A percentile compares a stretch with the other conserved stretches of the same genome.
phyloP scores from a whole-genome alignment of 2,329 filamentous ascomycete genomes.

The Alternaria ventricosa region DNA sequence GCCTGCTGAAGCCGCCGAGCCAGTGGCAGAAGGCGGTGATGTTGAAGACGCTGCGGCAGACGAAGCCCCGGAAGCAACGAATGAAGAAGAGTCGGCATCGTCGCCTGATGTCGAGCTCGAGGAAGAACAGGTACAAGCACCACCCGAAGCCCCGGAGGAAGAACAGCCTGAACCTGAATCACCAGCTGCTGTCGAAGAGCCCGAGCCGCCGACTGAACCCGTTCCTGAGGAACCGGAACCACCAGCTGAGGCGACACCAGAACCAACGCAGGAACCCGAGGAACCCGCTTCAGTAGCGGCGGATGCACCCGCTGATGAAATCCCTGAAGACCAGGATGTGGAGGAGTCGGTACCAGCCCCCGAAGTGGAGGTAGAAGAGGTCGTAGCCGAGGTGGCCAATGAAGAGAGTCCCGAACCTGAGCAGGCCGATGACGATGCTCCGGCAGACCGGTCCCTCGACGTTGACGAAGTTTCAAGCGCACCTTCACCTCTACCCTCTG shows the following conservation, averaged over 20 bases:
- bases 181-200: background rate
- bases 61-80: background rate
- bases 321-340: background rate
- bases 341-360: background rate
- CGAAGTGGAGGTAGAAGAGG: background rate
- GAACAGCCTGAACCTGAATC: background rate
- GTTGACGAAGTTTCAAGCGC: background rate
- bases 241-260: background rate
- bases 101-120: background rate
- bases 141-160: background rate
- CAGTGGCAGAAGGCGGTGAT: background rate
- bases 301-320: background rate
- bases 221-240: background rate
- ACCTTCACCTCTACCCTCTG: background rate
- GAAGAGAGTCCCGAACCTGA: background rate
- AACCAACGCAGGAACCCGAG: background rate
- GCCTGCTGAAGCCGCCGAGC: background rate
- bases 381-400: background rate
- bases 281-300: background rate
- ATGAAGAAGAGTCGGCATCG: background rate
- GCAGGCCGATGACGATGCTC: background rate
- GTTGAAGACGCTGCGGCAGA: background rate
- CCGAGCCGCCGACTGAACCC: background rate
- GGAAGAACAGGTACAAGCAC: background rate
- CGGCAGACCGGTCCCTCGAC: slow-evolving; percentile 2